Evolutionary conservation across 225 moss, liverwort and hornwort species (phyloP).

Genomic region (Thuidium tamariscinum): DNA sequence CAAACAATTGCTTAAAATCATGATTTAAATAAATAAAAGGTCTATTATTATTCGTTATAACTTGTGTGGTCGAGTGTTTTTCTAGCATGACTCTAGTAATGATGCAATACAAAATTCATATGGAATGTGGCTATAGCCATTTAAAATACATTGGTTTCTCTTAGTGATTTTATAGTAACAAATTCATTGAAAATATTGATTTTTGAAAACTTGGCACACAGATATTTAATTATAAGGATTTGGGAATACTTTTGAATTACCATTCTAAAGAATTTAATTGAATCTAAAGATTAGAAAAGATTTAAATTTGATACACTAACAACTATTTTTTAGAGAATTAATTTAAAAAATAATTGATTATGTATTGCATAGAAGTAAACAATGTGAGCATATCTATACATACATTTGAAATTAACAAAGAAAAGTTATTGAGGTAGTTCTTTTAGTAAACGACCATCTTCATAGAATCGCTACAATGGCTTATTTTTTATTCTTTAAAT

Average conservation of each 20-base stretch:
- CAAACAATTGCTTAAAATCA: rapidly evolving
- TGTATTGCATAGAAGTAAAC: too few species aligned
- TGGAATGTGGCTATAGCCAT: not conserved
- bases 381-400: too few species aligned
- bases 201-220: not conserved
- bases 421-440: too few species aligned
- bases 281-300: not conserved
- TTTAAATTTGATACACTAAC: not conserved
- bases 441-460: too few species aligned
- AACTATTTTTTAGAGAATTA: not conserved
- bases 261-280: not conserved
- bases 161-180: not conserved
- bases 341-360: too few species aligned
- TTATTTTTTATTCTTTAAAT: too few species aligned
- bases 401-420: too few species aligned
- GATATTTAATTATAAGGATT: rapidly evolving
- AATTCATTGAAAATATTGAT: not conserved
- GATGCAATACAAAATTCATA: not conserved
- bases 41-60: not conserved
- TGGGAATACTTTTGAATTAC: not conserved
- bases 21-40: not conserved
- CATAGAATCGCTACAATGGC: too few species aligned
- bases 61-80: not conserved
- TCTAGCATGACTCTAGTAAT: not conserved
- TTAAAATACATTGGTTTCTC: not conserved